These are phyloP conservation scores for Pseudogymnoascus sp. DNA, from an alignment of 2,329 filamentous ascomycete species.

Conservation along the genomic window DNA sequence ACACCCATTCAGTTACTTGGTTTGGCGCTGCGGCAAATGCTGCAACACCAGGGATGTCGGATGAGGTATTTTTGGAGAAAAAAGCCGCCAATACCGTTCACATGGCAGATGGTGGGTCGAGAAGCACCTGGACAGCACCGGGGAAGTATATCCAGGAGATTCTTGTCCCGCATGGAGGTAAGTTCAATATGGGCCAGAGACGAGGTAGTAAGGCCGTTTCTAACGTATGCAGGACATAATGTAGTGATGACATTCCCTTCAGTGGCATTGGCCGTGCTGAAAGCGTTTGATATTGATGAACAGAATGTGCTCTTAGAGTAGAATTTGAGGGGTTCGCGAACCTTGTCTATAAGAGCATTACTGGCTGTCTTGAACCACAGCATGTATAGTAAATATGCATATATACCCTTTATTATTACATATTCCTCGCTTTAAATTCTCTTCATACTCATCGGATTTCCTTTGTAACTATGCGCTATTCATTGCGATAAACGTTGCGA, in stretches of 20 bases:
- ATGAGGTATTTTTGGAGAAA: slow-evolving; percentile 23
- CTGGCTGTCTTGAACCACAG: not conserved
- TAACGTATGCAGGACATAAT: slow-evolving; percentile 54
- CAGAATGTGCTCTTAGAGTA: slow-evolving; percentile 13
- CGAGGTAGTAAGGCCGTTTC: not conserved
- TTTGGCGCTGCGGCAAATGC: slow-evolving; percentile 54
- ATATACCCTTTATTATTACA: not conserved
- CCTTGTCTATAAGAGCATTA: not conserved
- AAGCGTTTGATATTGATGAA: slow-evolving; percentile 49
- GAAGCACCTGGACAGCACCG: slow-evolving; percentile 27
- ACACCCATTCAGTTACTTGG: slow-evolving; percentile 57
- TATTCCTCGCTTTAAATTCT: not conserved
- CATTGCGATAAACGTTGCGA: not conserved
- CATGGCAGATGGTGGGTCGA: slow-evolving; percentile 28
- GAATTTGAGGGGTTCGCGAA: not conserved
- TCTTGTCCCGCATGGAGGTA: slow-evolving; percentile 28
- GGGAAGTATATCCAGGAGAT: slow-evolving; percentile 28
- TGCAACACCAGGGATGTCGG: slow-evolving; percentile 30
- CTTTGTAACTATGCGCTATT: not conserved
- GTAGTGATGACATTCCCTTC: slow-evolving; percentile 58
- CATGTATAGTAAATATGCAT: not conserved
- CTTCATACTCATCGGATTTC: too few species aligned
- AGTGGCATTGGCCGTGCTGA: slow-evolving; percentile 56
- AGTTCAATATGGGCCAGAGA: slow-evolving; percentile 14
- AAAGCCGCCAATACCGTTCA: slow-evolving; percentile 27